Percentiles rank a stretch among this genome's conserved stretches.
These are phyloP conservation scores for Cadophora luteo-olivacea DNA, from an alignment of 2,329 filamentous ascomycete genomes.

Conservation along the genomic window DNA sequence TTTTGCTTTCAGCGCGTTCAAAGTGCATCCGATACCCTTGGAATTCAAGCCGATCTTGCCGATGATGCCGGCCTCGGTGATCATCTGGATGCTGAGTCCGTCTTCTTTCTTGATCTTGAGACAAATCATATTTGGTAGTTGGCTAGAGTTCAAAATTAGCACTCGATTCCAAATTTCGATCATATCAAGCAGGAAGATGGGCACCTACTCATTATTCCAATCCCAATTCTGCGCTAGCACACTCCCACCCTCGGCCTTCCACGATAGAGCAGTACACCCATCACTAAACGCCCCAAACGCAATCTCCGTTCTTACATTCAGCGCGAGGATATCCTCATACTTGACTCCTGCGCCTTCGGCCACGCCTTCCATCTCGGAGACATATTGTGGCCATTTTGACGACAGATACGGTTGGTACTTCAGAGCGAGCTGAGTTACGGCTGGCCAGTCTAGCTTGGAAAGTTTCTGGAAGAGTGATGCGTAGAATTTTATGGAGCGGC, in stretches of 20 bases:
- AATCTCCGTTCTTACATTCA: constrained; percentile 60
- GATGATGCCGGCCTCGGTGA: constrained; percentile 40
- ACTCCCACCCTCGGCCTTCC: constrained; percentile 41
- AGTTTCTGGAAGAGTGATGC: constrained; percentile 44
- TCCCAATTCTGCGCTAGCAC: constrained; percentile 44
- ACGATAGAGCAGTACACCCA: constrained; percentile 56
- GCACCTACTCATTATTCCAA: constrained; percentile 35
- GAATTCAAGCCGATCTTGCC: constrained; percentile 61
- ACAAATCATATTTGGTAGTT: constrained; percentile 34
- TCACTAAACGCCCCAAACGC: constrained; percentile 57
- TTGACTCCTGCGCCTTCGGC: constrained; percentile 51
- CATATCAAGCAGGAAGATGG: neutral
- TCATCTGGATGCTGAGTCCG: constrained; percentile 34
- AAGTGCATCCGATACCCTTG: constrained; percentile 57
- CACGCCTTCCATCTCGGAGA: constrained; percentile 51
- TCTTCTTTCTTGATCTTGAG: constrained; percentile 33
- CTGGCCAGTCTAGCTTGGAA: constrained; percentile 45
- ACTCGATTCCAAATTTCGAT: too few relatives aligned
- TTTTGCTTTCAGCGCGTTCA: constrained; percentile 61
- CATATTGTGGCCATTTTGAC: constrained; percentile 31
- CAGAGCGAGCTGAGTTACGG: constrained; percentile 30
- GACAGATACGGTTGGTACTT: constrained; percentile 34
- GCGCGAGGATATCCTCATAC: constrained; percentile 54
- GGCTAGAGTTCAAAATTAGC: constrained; percentile 16
- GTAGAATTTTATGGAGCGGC: constrained; percentile 48